phyloP scores from a whole-genome alignment of 2,329 filamentous ascomycete species.

The Exophiala viscosa region DNA sequence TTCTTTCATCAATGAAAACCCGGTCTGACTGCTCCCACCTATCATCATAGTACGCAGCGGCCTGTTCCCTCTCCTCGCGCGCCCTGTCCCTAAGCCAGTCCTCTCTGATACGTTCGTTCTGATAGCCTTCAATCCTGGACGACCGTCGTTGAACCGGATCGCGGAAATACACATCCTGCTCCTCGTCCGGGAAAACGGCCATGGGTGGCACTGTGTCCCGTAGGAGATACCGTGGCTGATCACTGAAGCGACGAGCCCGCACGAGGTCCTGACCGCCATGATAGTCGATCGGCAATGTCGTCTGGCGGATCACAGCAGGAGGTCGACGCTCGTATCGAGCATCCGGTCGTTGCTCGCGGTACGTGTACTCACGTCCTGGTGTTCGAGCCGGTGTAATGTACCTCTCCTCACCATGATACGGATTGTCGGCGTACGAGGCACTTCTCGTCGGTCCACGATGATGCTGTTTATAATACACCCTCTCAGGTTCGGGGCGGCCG shows the following conservation, averaged over 20 bases:
- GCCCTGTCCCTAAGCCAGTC: neutral
- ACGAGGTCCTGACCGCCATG: neutral
- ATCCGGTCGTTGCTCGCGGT: constrained; percentile 11
- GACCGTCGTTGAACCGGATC: neutral
- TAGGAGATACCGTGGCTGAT: neutral
- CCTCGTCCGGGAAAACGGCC: neutral
- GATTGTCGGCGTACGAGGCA: constrained; percentile 15
- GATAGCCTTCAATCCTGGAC: constrained; percentile 6
- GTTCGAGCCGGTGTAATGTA: constrained; percentile 7
- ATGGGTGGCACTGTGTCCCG: neutral
- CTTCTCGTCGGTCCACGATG: constrained; percentile 13
- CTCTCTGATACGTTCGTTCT: constrained; percentile 4
- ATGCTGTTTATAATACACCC: constrained; percentile 18
- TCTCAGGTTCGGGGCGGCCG: constrained; percentile 7
- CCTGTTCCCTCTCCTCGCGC: too few relatives aligned
- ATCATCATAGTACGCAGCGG: too few relatives aligned
- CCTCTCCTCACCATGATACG: constrained; percentile 16
- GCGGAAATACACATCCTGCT: constrained; percentile 1
- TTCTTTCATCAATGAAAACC: neutral
- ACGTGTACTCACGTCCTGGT: constrained; percentile 4
- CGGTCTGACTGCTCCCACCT: too few relatives aligned
- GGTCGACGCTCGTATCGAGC: constrained; percentile 13
- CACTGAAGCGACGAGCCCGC: neutral
- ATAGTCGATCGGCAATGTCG: constrained; percentile 12
- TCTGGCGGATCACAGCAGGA: constrained; percentile 10